Percentiles rank a stretch among this genome's conserved stretches.
phyloP scores from a whole-genome alignment of 305 asterid genomes.

The Rubia tinctorum region DNA sequence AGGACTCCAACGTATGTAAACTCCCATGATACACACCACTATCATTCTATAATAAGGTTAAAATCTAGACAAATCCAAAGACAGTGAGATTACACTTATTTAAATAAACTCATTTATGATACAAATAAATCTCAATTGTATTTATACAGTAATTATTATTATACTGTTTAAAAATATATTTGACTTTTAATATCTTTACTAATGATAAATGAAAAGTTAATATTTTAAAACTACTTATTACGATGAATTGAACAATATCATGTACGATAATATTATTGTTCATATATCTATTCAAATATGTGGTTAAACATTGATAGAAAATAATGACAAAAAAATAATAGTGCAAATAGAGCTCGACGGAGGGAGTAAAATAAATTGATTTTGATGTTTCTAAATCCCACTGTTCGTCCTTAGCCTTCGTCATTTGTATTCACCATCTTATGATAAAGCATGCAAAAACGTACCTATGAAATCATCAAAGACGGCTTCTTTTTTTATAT shows the following conservation, averaged over 20 bases:
- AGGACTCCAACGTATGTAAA: not conserved
- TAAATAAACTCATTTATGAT: not conserved
- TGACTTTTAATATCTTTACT: no score
- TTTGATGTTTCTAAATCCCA: slow-evolving; percentile 14
- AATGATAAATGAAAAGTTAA: no score
- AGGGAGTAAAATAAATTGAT: not conserved
- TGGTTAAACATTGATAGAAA: no score
- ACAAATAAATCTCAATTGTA: no score
- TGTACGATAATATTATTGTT: no score
- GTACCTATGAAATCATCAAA: not conserved
- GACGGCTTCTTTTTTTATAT: not conserved
- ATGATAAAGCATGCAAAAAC: not conserved
- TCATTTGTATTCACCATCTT: not conserved
- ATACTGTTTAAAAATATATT: no score
- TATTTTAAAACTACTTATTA: no score
- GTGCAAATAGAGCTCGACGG: no score
- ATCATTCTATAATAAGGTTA: not conserved
- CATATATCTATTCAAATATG: no score
- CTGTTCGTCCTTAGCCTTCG: slow-evolving; percentile 1
- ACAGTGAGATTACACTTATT: slow-evolving; percentile 10
- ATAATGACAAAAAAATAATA: no score
- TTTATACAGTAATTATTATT: no score
- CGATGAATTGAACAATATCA: no score
- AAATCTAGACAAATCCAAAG: slow-evolving; percentile 6
- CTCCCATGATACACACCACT: not conserved